These are phyloP conservation scores for Mitragyna speciosa DNA, from an alignment of 257 asterid genomes.

Conservation along the genomic window DNA sequence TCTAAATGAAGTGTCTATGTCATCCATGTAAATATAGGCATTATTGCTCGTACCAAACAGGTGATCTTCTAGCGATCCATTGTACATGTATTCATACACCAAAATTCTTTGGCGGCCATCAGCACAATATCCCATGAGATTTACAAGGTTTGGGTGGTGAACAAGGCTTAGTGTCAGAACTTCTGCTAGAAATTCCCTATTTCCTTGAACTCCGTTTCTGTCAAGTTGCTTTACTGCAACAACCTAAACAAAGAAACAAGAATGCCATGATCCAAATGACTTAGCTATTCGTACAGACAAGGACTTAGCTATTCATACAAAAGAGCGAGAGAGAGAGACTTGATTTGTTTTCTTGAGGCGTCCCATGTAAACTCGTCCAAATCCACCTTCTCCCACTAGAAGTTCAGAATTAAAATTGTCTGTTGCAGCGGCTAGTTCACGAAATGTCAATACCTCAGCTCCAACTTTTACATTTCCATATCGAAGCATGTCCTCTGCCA, in stretches of 20 bases:
- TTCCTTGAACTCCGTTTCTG: conserved; percentile 46
- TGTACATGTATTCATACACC: conserved; percentile 63
- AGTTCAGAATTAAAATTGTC: conserved; percentile 77
- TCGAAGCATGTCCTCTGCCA: conserved; percentile 46
- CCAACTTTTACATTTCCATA: conserved; percentile 48
- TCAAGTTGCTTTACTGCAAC: conserved; percentile 54
- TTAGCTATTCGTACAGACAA: too few relatives aligned
- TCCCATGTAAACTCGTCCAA: conserved; percentile 87
- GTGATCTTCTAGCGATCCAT: conserved; percentile 77
- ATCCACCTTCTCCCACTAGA: conserved; percentile 83
- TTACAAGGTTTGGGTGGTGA: conserved; percentile 72
- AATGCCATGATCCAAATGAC: not conserved
- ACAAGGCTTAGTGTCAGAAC: conserved; percentile 70
- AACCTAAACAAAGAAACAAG: conserved; percentile 20
- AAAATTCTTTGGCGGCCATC: conserved; percentile 85
- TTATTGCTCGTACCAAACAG: conserved; percentile 48
- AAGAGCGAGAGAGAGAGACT: conserved; percentile 28
- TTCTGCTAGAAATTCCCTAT: conserved; percentile 59
- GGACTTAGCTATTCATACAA: too few relatives aligned
- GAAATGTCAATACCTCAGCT: conserved; percentile 73
- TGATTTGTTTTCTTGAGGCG: conserved; percentile 64
- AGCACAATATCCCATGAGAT: conserved; percentile 77
- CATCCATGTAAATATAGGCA: not conserved
- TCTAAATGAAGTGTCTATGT: too few relatives aligned
- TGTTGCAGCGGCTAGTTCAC: conserved; percentile 74